Base-by-base conservation (phyloP, 169 alveolate species). In the Plasmodium gonderi region DNA sequence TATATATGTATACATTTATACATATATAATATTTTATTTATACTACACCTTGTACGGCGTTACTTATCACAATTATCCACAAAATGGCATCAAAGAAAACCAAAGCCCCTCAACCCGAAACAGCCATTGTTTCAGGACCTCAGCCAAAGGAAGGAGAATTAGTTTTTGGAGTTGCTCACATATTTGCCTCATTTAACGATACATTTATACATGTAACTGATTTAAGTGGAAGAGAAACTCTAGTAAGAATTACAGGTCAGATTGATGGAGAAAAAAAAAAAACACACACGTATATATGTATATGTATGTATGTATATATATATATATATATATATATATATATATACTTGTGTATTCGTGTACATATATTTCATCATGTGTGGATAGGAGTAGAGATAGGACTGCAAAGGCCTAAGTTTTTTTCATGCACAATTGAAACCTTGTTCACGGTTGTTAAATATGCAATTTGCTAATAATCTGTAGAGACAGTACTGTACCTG, bases 121-220 rank as follows among this genome's bases (percentile, higher is more conserved):
- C 77, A 36, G 85, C 80, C 42, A 60, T 82, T 20, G 93, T 90
- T 26, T 95, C 96, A 26, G 97, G 97, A 6, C 98, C 98, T 8
- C 97, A 97, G 95, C 95, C 95, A 60, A 97, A 97, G 77, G 98
- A 97, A 79, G 99, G 98, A 67, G 99, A 98, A 90, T 95, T 96
- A 69, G 99, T 98, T 77, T 99, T 98, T 95, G 99, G 99, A 31
- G 99, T 99, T 23, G 99, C 99, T 40, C 99, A 99, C 96, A 97
- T 99, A 92, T 98, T 96, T 92, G 99, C 99, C 40, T 97, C 99
- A 68, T 99, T 99, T 96, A 99, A 99, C 96, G 99, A 99, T 95
- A 99, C 99, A 72, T 99, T 99, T 97, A 99, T 99, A 91, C 99
- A 99, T 95, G 99, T 98, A 74, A 99, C 99, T 31, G 99, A 99